Evolutionary conservation across 2,329 filamentous ascomycete species (phyloP).

Genomic region (Monosporascus sp.): DNA sequence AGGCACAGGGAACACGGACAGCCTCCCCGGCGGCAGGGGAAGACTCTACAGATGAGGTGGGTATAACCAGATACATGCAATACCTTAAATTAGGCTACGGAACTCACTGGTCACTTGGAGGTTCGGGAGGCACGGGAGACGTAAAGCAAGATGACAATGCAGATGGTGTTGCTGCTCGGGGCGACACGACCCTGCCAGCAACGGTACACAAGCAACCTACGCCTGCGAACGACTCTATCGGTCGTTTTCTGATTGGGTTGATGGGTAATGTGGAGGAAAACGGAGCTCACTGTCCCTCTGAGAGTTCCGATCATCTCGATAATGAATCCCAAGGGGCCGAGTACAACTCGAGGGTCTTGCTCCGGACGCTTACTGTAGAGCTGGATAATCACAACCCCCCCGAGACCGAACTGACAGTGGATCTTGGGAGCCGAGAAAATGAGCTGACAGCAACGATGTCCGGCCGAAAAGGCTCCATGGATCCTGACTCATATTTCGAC

Average conservation of each 20-base stretch:
- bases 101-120: conserved; percentile 56
- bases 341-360: conserved; percentile 49
- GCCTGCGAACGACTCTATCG: conserved; percentile 21
- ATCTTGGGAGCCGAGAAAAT: conserved; percentile 37
- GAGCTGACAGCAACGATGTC: conserved; percentile 16
- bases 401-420: conserved; percentile 40
- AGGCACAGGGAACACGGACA: conserved; percentile 1
- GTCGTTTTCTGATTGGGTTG: conserved; percentile 62
- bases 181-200: conserved; percentile 1
- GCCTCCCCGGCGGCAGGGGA: conserved; percentile 9
- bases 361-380: conserved; percentile 65
- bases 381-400: conserved; percentile 41
- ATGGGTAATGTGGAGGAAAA: conserved; percentile 56
- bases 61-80: conserved; percentile 52
- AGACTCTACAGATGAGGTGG: conserved; percentile 28
- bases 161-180: conserved; percentile 6
- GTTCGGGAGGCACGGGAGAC: conserved; percentile 15
- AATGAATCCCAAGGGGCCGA: conserved; percentile 28
- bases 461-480: conserved; percentile 11
- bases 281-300: conserved; percentile 25
- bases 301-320: conserved; percentile 17
- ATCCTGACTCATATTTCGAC: conserved; percentile 28
- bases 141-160: conserved; percentile 1
- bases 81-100: conserved; percentile 65
- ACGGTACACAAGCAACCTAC: conserved; percentile 2